Base-by-base conservation (phyloP, 2,329 filamentous ascomycete genomes). In the Clarireedia hainanense region DNA sequence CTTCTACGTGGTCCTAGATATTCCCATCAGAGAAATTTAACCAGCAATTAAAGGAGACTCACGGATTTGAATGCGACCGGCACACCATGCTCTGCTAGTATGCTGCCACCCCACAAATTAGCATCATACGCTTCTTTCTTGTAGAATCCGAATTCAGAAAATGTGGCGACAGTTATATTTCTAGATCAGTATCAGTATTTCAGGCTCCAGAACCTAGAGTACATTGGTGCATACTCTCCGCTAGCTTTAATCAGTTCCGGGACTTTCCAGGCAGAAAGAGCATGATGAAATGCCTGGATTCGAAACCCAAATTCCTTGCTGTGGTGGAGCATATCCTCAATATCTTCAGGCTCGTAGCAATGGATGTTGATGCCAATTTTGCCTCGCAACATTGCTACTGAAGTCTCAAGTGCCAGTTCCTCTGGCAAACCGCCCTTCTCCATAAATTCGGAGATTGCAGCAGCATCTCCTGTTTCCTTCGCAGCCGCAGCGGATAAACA, bases 21-120 rank as follows among this genome's bases (percentile, higher is more conserved):
- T 6, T 5, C 3, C 9, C 9, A 34, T 34, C 9, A 34, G 30
- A 12, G 9, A 34, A 9, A 2, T 12, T 34, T 34, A 12, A 12
- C 9, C 30, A 4, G 30, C 30, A 3, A 42, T 42, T 5, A 7
- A n/a, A n/a, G 15, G n/a, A 20, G 3, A 42, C 39, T n/a, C 26
- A 67, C 68, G 17, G 72, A 74, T 64, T 75, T 76, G 55, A 73
- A 75, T 7, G 72, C 74, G 6, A 76, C 67, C 0, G 72, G 70
- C 9, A 76, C 63, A 20, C 68, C 70, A 57, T 72, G 69, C 12
- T 74, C 67, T 36, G 68, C 64, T 14, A 76, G 66, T 30, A 75
- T 72, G 24, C 69, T 70, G 1, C 70, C 71, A 7, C 72, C 71
- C 49, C 68, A 72, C 7, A 75, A 63, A 58, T 68, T 76, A 5